phyloP scores from a whole-genome alignment of 371 early-diverging fungal species.

The Circinella umbellata region DNA sequence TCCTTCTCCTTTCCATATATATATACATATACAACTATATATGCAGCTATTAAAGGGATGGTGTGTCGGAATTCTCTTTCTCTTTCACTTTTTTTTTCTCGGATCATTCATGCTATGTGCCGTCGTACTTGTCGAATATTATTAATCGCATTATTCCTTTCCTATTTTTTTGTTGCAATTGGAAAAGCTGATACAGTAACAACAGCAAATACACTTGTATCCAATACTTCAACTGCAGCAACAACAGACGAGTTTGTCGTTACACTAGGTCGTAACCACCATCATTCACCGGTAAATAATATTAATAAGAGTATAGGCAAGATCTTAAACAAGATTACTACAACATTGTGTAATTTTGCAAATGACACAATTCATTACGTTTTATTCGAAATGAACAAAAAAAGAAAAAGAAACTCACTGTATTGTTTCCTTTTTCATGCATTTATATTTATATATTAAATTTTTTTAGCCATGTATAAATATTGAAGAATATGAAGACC shows the following conservation, averaged over 20 bases:
- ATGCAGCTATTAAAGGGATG: slow-evolving; percentile 6
- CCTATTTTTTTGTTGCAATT: background rate
- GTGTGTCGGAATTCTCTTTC: slow-evolving; percentile 5
- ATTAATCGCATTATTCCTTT: background rate
- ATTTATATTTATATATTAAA: background rate
- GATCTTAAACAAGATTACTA: background rate
- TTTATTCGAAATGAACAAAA: no score
- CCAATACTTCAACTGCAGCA: background rate
- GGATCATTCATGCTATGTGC: slow-evolving; percentile 1
- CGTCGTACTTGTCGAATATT: background rate
- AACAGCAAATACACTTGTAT: background rate
- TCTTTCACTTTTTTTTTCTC: slow-evolving; percentile 6
- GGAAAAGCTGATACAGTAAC: background rate
- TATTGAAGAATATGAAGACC: slow-evolving; percentile 55
- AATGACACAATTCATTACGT: background rate
- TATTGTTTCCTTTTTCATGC: background rate
- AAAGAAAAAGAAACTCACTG: slow-evolving; percentile 1
- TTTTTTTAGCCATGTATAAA: slow-evolving; percentile 43
- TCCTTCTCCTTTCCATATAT: background rate
- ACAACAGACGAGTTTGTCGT: background rate
- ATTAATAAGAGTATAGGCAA: no score
- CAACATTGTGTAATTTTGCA: background rate
- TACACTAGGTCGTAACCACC: background rate
- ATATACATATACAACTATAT: background rate
- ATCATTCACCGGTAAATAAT: slow-evolving; percentile 1